phyloP scores from a whole-genome alignment of 202 grass and related monocot genomes.

The Hordeum pubiflorum region DNA sequence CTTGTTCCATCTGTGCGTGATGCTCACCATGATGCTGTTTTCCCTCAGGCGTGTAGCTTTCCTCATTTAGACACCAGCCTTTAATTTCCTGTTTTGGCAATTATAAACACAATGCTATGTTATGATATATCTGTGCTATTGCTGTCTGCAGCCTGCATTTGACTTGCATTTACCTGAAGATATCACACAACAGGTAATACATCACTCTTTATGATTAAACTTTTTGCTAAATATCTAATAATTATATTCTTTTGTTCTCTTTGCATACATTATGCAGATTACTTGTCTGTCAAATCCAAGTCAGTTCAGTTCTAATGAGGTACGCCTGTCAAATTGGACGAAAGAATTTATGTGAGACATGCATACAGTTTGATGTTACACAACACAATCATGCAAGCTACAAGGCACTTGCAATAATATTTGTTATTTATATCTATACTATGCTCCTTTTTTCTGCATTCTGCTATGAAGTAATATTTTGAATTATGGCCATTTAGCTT shows the following conservation, averaged over 20 bases:
- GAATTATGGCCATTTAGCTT: background rate
- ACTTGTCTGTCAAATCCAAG: constrained; percentile 77
- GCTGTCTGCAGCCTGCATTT: constrained; percentile 65
- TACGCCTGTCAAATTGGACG: constrained; percentile 15
- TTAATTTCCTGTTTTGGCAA: background rate
- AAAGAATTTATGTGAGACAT: background rate
- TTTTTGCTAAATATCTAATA: background rate
- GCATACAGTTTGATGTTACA: constrained; percentile 2
- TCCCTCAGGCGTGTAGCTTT: constrained; percentile 69
- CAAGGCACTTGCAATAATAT: background rate
- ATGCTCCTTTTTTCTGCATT: background rate
- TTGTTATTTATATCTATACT: background rate
- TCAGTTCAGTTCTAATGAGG: constrained; percentile 84
- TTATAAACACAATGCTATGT: constrained; percentile 8
- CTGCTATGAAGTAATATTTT: background rate
- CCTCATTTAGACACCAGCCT: background rate
- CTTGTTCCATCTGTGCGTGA: constrained; percentile 80
- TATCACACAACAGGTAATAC: constrained; percentile 58
- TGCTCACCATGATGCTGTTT: constrained; percentile 92
- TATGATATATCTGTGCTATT: constrained; percentile 26
- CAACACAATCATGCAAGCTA: background rate
- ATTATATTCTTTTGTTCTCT: constrained; percentile 25
- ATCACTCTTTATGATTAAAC: constrained; percentile 13
- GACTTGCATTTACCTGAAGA: constrained; percentile 59
- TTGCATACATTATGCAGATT: constrained; percentile 55